Evolutionary conservation across 805 yeast genomes (phyloP).

Genomic region (Metschnikowia baotianmanensis): DNA sequence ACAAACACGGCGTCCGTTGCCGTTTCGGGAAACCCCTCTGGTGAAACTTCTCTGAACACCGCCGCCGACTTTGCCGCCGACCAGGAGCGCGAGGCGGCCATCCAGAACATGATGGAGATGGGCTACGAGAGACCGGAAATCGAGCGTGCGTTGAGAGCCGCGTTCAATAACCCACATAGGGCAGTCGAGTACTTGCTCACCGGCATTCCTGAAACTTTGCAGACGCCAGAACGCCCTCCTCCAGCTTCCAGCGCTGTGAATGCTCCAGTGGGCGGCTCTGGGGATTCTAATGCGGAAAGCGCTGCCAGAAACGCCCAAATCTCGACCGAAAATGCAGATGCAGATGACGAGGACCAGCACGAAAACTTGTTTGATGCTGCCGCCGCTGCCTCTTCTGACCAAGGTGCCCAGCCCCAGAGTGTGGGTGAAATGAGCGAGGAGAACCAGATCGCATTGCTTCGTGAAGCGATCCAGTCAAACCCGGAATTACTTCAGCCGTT

Average conservation of each 20-base stretch:
- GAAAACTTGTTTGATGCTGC: constrained; percentile 58
- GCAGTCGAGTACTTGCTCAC: constrained; percentile 93
- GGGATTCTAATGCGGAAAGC: too few species aligned
- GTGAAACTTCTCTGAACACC: constrained; percentile 18
- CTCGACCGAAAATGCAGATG: not conserved
- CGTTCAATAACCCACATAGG: constrained; percentile 95
- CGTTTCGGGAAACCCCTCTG: constrained; percentile 15
- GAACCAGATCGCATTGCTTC: constrained; percentile 52
- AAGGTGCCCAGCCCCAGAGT: constrained; percentile 22
- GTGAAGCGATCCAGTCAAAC: constrained; percentile 76
- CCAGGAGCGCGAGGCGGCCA: constrained; percentile 70
- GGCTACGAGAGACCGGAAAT: constrained; percentile 89
- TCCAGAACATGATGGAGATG: constrained; percentile 88
- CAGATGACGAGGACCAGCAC: constrained; percentile 18
- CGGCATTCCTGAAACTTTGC: constrained; percentile 75
- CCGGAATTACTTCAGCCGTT: constrained; percentile 87
- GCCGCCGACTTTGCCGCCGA: constrained; percentile 72
- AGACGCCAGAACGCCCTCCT: constrained; percentile 27
- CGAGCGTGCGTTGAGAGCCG: constrained; percentile 88
- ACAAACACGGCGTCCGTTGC: not conserved
- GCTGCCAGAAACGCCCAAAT: too few species aligned
- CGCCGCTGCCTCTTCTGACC: constrained; percentile 25
- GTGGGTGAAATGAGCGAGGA: constrained; percentile 40
- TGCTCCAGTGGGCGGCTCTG: too few species aligned
- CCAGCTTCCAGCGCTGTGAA: not conserved